A percentile compares a stretch with the other conserved stretches of the same genome.
These are phyloP conservation scores for Ceratocystis destructans DNA, from an alignment of 2,329 filamentous ascomycete species.

Conservation along the genomic window DNA sequence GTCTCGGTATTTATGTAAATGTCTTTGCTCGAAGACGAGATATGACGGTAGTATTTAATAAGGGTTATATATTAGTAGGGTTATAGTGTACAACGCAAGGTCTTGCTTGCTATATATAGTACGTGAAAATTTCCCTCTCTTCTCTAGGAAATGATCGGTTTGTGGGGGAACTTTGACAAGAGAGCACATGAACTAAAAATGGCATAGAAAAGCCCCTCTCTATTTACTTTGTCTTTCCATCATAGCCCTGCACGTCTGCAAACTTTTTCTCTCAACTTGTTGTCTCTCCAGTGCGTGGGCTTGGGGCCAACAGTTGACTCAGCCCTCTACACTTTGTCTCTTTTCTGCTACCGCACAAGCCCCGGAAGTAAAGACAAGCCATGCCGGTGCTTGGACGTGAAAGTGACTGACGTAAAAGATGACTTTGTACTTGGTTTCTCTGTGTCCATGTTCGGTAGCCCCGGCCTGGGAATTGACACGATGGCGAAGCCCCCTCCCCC, in stretches of 20 bases:
- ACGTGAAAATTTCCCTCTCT: neutral
- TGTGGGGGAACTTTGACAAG: neutral
- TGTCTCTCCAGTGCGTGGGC: slow-evolving; percentile 5
- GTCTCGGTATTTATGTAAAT: neutral
- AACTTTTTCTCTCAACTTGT: neutral
- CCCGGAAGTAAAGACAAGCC: neutral
- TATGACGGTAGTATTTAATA: neutral
- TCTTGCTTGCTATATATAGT: neutral
- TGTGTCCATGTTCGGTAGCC: slow-evolving; percentile 5
- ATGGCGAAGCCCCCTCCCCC: neutral
- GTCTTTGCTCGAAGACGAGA: too few species aligned
- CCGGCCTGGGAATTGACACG: neutral
- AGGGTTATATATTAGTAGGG: neutral
- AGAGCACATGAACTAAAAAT: neutral
- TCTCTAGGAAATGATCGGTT: neutral
- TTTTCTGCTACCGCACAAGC: neutral
- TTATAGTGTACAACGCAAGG: neutral
- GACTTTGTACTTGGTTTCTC: neutral
- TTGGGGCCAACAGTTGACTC: neutral
- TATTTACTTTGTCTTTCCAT: neutral
- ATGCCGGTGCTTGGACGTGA: neutral
- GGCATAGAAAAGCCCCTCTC: neutral
- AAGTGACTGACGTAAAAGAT: neutral
- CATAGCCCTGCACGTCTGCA: neutral
- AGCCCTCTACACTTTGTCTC: neutral